Evolutionary conservation across 2,329 filamentous ascomycete species (phyloP).

Genomic region (Exophiala bonariae): DNA sequence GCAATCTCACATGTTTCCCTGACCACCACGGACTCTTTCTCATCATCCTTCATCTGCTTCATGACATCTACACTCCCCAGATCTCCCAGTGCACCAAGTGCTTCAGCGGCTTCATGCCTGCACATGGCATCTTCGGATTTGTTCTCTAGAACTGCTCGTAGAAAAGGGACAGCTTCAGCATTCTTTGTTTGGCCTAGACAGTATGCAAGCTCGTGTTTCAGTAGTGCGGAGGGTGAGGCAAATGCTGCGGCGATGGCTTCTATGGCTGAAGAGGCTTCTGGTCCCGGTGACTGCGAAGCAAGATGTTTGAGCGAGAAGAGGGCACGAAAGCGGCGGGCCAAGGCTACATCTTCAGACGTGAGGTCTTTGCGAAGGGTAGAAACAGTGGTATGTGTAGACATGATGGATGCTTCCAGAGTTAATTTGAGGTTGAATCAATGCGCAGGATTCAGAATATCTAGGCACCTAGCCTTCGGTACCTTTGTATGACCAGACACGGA

Average conservation of each 20-base stretch:
- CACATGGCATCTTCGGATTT: conserved; percentile 89
- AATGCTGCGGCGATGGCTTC: conserved; percentile 87
- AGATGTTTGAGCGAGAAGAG: conserved; percentile 97
- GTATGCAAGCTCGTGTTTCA: conserved; percentile 97
- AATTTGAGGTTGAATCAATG: too few relatives aligned
- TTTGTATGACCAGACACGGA: too few relatives aligned
- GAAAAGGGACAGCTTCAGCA: conserved; percentile 67
- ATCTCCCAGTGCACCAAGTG: conserved; percentile 82
- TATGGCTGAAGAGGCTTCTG: conserved; percentile 63
- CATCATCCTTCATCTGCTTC: conserved; percentile 70
- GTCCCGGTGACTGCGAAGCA: conserved; percentile 64
- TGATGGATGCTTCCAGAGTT: too few relatives aligned
- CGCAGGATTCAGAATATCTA: too few relatives aligned
- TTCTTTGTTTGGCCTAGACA: conserved; percentile 91
- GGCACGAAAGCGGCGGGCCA: conserved; percentile 88
- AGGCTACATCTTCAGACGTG: conserved; percentile 74
- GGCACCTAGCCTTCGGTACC: too few relatives aligned
- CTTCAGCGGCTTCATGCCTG: conserved; percentile 93
- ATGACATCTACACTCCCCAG: conserved; percentile 72
- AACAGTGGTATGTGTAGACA: conserved; percentile 38
- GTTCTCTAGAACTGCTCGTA: conserved; percentile 74
- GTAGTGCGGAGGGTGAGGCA: conserved; percentile 76
- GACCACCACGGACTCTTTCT: conserved; percentile 76
- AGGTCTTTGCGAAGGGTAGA: conserved; percentile 66
- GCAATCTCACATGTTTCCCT: conserved; percentile 96